Conservation (phyloP, 345 rosid genomes). For the Reutealis trisperma region DNA sequence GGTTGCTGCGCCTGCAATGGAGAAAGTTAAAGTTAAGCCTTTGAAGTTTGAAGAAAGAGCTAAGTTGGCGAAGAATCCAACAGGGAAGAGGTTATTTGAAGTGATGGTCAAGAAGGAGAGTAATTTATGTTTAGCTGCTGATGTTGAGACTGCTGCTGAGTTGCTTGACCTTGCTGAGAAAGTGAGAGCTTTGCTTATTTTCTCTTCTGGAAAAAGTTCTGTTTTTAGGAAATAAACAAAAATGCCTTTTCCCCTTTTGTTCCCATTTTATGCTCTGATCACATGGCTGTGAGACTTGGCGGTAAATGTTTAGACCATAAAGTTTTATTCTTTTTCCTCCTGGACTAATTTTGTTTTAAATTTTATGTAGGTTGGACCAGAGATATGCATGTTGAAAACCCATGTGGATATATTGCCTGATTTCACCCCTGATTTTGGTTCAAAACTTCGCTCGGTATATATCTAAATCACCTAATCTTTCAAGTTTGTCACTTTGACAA, state of each 20-base stretch:
- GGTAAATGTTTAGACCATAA: neutral
- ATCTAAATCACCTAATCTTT: neutral
- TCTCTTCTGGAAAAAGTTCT: neutral
- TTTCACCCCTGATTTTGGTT: constrained; percentile 88
- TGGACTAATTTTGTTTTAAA: neutral
- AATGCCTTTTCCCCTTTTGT: neutral
- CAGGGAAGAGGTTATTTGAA: constrained; percentile 77
- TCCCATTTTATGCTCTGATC: no score
- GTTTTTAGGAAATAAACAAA: neutral
- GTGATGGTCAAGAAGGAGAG: constrained; percentile 85
- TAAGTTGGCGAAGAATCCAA: constrained; percentile 63
- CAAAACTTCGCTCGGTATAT: constrained; percentile 75
- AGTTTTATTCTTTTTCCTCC: neutral
- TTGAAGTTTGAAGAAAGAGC: constrained; percentile 66
- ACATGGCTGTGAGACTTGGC: neutral
- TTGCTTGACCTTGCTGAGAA: constrained; percentile 87
- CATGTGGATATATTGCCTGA: constrained; percentile 96
- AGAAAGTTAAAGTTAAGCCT: constrained; percentile 46
- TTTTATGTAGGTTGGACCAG: constrained; percentile 82
- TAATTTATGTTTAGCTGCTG: constrained; percentile 93
- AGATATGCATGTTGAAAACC: constrained; percentile 90
- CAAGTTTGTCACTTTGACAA: neutral
- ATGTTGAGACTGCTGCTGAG: constrained; percentile 87
- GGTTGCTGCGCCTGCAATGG: constrained; percentile 64
- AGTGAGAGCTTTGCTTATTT: constrained; percentile 35